These are phyloP conservation scores for Agastache rugosa DNA, from an alignment of 257 asterid genomes.

Conservation along the genomic window DNA sequence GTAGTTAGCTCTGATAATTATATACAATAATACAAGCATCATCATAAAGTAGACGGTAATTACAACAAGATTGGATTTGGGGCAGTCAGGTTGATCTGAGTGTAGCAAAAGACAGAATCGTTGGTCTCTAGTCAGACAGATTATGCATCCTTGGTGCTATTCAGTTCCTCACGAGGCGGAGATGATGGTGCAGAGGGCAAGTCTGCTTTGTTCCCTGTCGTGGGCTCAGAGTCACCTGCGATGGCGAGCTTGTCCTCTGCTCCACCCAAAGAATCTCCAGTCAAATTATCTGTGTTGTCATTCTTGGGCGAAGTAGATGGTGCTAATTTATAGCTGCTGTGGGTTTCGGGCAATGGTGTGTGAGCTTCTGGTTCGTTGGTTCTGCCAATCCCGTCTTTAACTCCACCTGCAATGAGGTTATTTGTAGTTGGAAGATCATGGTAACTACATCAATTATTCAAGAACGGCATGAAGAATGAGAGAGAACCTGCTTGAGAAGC, in stretches of 20 bases:
- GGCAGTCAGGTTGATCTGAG: constrained; percentile 31
- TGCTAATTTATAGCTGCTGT: constrained; percentile 38
- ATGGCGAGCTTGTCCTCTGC: constrained; percentile 24
- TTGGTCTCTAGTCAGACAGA: constrained; percentile 43
- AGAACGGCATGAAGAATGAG: constrained; percentile 29
- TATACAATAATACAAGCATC: too few species aligned
- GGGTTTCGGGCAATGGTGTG: constrained; percentile 52
- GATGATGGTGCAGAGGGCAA: constrained; percentile 39
- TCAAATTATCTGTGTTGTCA: constrained; percentile 28
- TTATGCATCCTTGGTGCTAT: constrained; percentile 34
- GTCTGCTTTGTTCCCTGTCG: constrained; percentile 25
- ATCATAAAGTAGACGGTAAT: not conserved
- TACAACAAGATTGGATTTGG: not conserved
- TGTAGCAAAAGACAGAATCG: not conserved
- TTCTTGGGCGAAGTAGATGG: constrained; percentile 39
- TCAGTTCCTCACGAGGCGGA: constrained; percentile 32
- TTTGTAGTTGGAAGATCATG: constrained; percentile 21
- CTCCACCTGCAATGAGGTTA: constrained; percentile 58
- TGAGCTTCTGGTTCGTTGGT: constrained; percentile 55
- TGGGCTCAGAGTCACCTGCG: constrained; percentile 29
- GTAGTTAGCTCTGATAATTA: too few species aligned
- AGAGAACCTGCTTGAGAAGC: constrained; percentile 62
- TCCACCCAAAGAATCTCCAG: constrained; percentile 21
- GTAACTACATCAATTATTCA: not conserved
- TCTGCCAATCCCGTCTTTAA: constrained; percentile 58